Evolutionary conservation across 1,284 basidiomycete species (phyloP).

Genomic region (Vanrija pseudolonga): DNA sequence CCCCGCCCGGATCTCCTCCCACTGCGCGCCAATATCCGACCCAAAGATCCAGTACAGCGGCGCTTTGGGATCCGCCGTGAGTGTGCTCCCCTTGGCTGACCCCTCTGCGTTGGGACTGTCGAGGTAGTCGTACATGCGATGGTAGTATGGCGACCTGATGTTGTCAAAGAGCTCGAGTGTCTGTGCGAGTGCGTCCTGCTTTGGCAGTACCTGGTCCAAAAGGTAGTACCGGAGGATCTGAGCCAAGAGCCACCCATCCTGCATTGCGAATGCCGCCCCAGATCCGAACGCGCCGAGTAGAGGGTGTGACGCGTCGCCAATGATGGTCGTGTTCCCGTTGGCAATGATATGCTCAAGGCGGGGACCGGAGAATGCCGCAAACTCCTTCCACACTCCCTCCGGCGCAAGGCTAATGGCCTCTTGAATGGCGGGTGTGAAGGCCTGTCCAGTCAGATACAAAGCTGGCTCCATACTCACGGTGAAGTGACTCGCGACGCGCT

Average conservation of each 20-base stretch:
- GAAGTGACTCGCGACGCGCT: conserved; percentile 10
- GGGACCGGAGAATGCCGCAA: conserved; percentile 12
- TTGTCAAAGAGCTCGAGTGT: conserved; percentile 4
- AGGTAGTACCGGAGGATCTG: conserved; percentile 1
- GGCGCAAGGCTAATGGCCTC: conserved; percentile 4
- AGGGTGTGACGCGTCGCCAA: conserved; percentile 17
- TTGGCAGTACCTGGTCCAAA: neutral
- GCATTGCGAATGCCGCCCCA: conserved; percentile 17
- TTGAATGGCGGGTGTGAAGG: neutral
- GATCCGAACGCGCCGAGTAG: conserved; percentile 15
- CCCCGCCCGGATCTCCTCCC: neutral
- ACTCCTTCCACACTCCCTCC: conserved; percentile 11
- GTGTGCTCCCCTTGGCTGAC: neutral
- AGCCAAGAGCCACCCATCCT: conserved; percentile 13
- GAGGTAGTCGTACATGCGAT: conserved; percentile 12
- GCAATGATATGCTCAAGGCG: conserved; percentile 3
- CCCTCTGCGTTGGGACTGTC: neutral
- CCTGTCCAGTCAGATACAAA: neutral
- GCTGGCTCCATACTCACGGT: neutral
- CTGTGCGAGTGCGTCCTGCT: neutral
- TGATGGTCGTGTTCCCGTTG: neutral
- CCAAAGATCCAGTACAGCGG: conserved; percentile 3
- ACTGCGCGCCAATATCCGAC: conserved; percentile 3
- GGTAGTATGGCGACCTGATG: conserved; percentile 12
- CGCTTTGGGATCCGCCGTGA: neutral